Percentiles rank a stretch among this genome's conserved stretches.
phyloP scores from a whole-genome alignment of 768 basidiomycete genomes.

The Mycena latifolia region DNA sequence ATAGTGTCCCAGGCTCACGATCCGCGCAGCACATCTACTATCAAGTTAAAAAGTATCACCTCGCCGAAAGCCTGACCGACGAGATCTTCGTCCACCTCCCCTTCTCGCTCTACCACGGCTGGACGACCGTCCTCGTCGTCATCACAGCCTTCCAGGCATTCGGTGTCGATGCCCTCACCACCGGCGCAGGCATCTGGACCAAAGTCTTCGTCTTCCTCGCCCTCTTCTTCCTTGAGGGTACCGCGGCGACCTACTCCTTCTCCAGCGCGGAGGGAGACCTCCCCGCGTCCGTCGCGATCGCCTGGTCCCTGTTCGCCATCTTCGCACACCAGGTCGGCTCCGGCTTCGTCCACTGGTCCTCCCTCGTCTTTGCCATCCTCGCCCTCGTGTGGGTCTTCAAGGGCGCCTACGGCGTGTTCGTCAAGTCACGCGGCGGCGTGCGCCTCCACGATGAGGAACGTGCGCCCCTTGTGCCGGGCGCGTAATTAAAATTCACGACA shows the following conservation, averaged over 20 bases:
- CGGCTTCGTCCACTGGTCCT: slow-evolving; percentile 91
- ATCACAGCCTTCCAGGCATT: slow-evolving; percentile 91
- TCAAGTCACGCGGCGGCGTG: slow-evolving; percentile 63
- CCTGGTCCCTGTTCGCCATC: slow-evolving; percentile 95
- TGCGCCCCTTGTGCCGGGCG: slow-evolving; percentile 76
- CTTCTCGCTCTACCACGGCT: slow-evolving; percentile 96
- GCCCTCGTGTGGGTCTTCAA: slow-evolving; percentile 89
- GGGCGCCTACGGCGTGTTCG: slow-evolving; percentile 69
- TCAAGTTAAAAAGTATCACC: slow-evolving; percentile 89
- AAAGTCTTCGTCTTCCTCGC: slow-evolving; percentile 96
- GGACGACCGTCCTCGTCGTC: slow-evolving; percentile 88
- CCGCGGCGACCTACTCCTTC: slow-evolving; percentile 95
- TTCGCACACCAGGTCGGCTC: slow-evolving; percentile 78
- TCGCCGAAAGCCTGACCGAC: slow-evolving; percentile 72
- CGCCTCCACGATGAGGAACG: slow-evolving; percentile 89
- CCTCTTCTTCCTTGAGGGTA: slow-evolving; percentile 92
- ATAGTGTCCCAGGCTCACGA: slow-evolving; percentile 41
- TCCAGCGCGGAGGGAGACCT: slow-evolving; percentile 91
- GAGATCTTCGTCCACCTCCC: slow-evolving; percentile 96
- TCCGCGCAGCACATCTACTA: slow-evolving; percentile 89
- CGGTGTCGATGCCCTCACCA: slow-evolving; percentile 76
- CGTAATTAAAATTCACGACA: slow-evolving; percentile 30
- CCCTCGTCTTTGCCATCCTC: slow-evolving; percentile 88
- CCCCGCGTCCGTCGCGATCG: slow-evolving; percentile 91
- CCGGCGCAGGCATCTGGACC: slow-evolving; percentile 87